Evolutionary conservation across 139 green algal species (phyloP), one percentile per base, ranked within the genome.

Genomic region (Nannochloris sp.): DNA sequence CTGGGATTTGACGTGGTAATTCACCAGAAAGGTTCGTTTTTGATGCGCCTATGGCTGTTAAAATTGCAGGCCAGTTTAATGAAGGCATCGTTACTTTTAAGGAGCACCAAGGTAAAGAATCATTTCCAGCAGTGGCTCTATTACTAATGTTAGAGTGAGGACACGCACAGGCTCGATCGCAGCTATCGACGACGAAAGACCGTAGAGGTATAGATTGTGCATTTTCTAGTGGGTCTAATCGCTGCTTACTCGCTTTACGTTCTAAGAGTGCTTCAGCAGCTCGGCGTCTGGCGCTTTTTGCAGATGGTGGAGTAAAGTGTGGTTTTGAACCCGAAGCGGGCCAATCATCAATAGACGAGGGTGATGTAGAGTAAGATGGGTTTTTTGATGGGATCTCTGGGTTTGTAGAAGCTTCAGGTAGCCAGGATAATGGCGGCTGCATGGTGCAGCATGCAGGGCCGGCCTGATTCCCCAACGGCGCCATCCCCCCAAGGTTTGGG

Each of bases 241-340:
- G 12, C 32, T 23, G 19, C 14, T 47, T 48, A n/a, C 35, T 25
- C 37, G 64, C 25, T 32, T 44, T 53, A n/a, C 6, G 36, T 32
- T 75, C 34, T 2, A 75, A 38, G 10, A 63, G 46, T 6, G 47
- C 45, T 34, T 75, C 68, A 4, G 60, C 51, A 9, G 68, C 68
- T 0, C 47, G 32, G 1, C 68, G 47, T 34, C 63, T 69, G 27
- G 34, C 27, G n/a, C 34, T 59, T 33, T 74, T 74, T 2, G 6
- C n/a, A 36, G 31, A 12, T 32, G n/a, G n/a, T n/a, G n/a, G n/a
- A n/a, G n/a, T n/a, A n/a, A n/a, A n/a, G n/a, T n/a, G n/a, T n/a
- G n/a, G n/a, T n/a, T n/a, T n/a, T n/a, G n/a, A n/a, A n/a, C n/a
- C n/a, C n/a, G n/a, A n/a, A n/a, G n/a, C n/a, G n/a, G n/a, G n/a